A percentile compares a stretch with the other conserved stretches of the same genome.
Conservation (phyloP, 2,329 filamentous ascomycete species). For the Cladosporium velox region DNA sequence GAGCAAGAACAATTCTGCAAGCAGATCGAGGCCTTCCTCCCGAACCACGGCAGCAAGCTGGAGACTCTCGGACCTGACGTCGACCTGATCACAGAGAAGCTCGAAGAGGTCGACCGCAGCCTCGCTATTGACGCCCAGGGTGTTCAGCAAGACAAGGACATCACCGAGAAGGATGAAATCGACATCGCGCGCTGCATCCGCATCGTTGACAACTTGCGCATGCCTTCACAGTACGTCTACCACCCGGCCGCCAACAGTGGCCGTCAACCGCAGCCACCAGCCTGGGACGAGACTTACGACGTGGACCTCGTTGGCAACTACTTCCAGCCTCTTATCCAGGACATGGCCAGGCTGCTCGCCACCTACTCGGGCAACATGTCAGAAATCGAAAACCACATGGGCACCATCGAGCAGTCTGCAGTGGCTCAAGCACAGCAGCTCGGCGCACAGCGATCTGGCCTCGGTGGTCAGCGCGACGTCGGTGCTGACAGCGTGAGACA, state of each 20-base stretch:
- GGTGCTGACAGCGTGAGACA: slow-evolving; percentile 44
- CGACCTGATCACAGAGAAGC: slow-evolving; percentile 61
- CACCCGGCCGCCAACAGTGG: slow-evolving; percentile 29
- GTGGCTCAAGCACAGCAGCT: slow-evolving; percentile 47
- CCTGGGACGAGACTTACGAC: slow-evolving; percentile 38
- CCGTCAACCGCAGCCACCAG: slow-evolving; percentile 22
- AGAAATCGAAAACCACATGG: slow-evolving; percentile 52
- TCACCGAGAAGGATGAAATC: slow-evolving; percentile 65
- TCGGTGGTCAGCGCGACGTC: slow-evolving; percentile 24
- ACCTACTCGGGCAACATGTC: slow-evolving; percentile 46
- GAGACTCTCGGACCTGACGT: slow-evolving; percentile 67
- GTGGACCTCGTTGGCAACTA: slow-evolving; percentile 50
- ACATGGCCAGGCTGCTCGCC: slow-evolving; percentile 43
- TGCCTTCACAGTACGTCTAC: slow-evolving; percentile 66
- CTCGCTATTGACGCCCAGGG: slow-evolving; percentile 64
- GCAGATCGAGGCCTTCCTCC: slow-evolving; percentile 69
- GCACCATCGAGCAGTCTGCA: slow-evolving; percentile 50
- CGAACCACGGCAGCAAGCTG: slow-evolving; percentile 63
- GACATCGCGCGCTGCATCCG: slow-evolving; percentile 73
- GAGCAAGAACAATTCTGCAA: slow-evolving; percentile 75
- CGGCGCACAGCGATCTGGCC: slow-evolving; percentile 33
- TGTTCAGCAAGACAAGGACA: slow-evolving; percentile 58
- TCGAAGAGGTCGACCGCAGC: slow-evolving; percentile 64
- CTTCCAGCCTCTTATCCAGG: slow-evolving; percentile 46
- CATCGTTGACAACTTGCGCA: slow-evolving; percentile 71